A percentile compares a stretch with the other conserved stretches of the same genome.
Evolutionary conservation across 2,329 filamentous ascomycete genomes (phyloP).

Genomic region (Penicillium aurantiogriseum): DNA sequence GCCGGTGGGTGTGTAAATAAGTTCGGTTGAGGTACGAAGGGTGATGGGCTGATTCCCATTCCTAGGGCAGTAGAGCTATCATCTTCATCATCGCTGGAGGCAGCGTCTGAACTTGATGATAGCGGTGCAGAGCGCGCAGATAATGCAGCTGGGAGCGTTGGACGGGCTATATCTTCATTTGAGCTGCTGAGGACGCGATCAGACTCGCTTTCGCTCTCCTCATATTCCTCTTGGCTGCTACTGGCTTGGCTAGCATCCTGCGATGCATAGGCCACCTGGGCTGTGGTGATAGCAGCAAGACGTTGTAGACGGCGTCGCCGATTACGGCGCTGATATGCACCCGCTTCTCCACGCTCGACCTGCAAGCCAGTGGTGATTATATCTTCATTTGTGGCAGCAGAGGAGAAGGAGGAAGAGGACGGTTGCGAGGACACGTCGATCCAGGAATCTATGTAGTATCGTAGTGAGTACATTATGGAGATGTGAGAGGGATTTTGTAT

Average conservation of each 20-base stretch:
- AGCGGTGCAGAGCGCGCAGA: conserved; percentile 24
- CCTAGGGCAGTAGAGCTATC: conserved; percentile 84
- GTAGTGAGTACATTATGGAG: conserved; percentile 45
- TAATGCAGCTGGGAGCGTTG: conserved; percentile 22
- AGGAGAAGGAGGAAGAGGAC: conserved; percentile 89
- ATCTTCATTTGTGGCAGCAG: conserved; percentile 68
- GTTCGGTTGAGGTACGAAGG: conserved; percentile 85
- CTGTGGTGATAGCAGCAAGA: conserved; percentile 39
- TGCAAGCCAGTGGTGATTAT: conserved; percentile 86
- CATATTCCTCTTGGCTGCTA: conserved; percentile 92
- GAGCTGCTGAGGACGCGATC: conserved; percentile 68
- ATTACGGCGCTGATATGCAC: conserved; percentile 59
- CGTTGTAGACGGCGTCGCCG: conserved; percentile 45
- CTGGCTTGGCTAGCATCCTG: conserved; percentile 49
- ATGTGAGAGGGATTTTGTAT: conserved; percentile 12
- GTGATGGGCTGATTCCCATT: conserved; percentile 51
- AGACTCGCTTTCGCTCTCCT: conserved; percentile 88
- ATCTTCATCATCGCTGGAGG: conserved; percentile 59
- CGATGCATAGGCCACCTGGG: conserved; percentile 41
- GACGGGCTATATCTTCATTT: conserved; percentile 55
- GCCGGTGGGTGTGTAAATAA: conserved; percentile 82
- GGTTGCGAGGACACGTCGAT: conserved; percentile 90
- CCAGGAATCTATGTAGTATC: conserved; percentile 77
- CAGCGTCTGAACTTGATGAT: conserved; percentile 30
- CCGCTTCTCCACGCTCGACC: conserved; percentile 59